Conservation (phyloP, 495 filamentous ascomycete species). For the Annulohypoxylon nitens region DNA sequence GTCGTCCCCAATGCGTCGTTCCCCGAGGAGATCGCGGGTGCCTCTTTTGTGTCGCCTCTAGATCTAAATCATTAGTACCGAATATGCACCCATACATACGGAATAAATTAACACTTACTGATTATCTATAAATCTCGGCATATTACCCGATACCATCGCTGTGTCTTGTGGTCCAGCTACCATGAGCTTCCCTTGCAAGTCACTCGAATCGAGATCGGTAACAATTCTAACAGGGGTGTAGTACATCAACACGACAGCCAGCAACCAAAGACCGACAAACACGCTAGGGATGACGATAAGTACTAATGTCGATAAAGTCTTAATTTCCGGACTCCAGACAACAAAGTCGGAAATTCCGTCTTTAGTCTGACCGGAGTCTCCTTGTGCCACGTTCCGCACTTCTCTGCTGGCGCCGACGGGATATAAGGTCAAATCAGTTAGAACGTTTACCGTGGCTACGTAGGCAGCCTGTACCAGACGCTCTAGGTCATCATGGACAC, state of each 20-base stretch:
- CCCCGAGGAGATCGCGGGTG: not conserved
- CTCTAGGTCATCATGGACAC: slow-evolving; percentile 48
- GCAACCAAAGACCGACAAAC: slow-evolving; percentile 37
- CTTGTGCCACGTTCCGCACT: slow-evolving; percentile 36
- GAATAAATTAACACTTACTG: slow-evolving; percentile 9
- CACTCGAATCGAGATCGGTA: slow-evolving; percentile 8
- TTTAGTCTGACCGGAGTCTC: slow-evolving; percentile 17
- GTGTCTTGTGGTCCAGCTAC: not conserved
- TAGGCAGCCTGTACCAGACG: slow-evolving; percentile 53
- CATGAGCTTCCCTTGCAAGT: not conserved
- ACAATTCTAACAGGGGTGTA: slow-evolving; percentile 14
- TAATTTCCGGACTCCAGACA: slow-evolving; percentile 52
- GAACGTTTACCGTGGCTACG: slow-evolving; percentile 50
- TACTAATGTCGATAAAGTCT: slow-evolving; percentile 49
- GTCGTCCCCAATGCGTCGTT: not conserved
- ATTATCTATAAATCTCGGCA: not conserved
- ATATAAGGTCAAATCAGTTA: slow-evolving; percentile 52
- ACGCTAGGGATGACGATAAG: slow-evolving; percentile 52
- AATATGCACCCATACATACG: not conserved
- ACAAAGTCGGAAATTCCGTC: slow-evolving; percentile 52
- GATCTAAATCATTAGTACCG: slow-evolving; percentile 8
- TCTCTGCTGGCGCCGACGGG: slow-evolving; percentile 14
- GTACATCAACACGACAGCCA: slow-evolving; percentile 21
- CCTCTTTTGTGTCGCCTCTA: not conserved
- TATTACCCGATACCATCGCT: not conserved